Conservation (phyloP, 1,139 yeast species). For the Debaryomyces robertsiae region DNA sequence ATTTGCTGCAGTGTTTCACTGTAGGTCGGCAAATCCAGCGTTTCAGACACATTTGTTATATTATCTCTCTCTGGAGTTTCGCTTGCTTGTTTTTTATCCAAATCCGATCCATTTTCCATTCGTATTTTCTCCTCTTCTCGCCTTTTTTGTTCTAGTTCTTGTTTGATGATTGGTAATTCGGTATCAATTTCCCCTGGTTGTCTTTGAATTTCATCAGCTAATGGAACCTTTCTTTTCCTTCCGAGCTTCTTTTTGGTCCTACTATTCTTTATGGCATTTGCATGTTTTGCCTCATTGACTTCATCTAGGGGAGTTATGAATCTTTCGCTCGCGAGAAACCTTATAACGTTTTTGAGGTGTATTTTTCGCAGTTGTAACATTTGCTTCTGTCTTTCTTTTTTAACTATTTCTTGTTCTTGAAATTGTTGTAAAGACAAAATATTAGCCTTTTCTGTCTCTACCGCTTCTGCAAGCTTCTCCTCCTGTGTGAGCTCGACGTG, state of each 20-base stretch:
- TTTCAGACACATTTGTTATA: background rate
- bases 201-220: conserved; percentile 18
- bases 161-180: conserved; percentile 37
- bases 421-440: conserved; percentile 71
- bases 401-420: conserved; percentile 80
- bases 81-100: conserved; percentile 3
- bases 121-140: conserved; percentile 10
- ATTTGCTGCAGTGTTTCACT: too few relatives aligned
- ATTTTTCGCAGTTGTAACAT: conserved; percentile 65
- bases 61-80: conserved; percentile 1
- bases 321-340: conserved; percentile 48
- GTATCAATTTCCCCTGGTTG: conserved; percentile 43
- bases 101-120: conserved; percentile 9
- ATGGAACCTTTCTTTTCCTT: conserved; percentile 31
- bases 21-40: background rate
- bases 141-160: conserved; percentile 23
- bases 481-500: conserved; percentile 75
- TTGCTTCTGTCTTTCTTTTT: conserved; percentile 76
- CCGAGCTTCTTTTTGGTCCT: conserved; percentile 45
- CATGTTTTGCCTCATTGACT: conserved; percentile 44
- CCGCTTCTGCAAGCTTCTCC: conserved; percentile 81
- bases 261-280: conserved; percentile 23
- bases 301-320: conserved; percentile 56
- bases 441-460: conserved; percentile 80
- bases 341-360: conserved; percentile 57